Conservation (phyloP, 2,329 filamentous ascomycete genomes). For the Truncatella angustata region DNA sequence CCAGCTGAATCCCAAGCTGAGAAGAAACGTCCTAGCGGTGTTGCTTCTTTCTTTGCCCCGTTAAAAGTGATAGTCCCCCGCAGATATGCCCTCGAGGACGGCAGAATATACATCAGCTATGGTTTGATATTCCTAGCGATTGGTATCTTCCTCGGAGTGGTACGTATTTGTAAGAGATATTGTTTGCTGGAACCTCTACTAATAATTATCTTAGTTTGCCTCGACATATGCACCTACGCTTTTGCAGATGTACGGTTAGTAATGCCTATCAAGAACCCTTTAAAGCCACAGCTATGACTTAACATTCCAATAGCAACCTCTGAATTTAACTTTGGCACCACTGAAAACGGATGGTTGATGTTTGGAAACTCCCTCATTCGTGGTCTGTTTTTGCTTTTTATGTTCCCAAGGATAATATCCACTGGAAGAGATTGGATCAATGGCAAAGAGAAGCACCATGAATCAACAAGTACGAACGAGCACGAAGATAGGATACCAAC, state of each 20-base stretch:
- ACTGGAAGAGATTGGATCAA: conserved; percentile 39
- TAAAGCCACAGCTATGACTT: no score
- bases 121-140: conserved; percentile 62
- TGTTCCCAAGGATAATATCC: conserved; percentile 53
- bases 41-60: conserved; percentile 60
- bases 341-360: conserved; percentile 56
- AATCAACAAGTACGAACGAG: conserved; percentile 3
- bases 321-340: conserved; percentile 52
- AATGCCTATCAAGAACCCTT: background rate
- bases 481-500: conserved; percentile 17
- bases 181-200: background rate
- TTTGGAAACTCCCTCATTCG: conserved; percentile 54
- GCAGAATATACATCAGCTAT: conserved; percentile 52
- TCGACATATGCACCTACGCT: conserved; percentile 66
- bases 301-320: no score
- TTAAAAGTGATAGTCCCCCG: conserved; percentile 61
- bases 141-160: conserved; percentile 66
- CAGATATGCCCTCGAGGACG: conserved; percentile 48
- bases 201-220: conserved; percentile 42
- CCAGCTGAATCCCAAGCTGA: conserved; percentile 14
- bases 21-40: conserved; percentile 28
- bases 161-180: conserved; percentile 27
- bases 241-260: conserved; percentile 52
- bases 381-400: conserved; percentile 52
- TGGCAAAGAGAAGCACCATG: conserved; percentile 7